phyloP scores from a whole-genome alignment of 1,284 basidiomycete genomes.

The Sporisorium scitamineum region DNA sequence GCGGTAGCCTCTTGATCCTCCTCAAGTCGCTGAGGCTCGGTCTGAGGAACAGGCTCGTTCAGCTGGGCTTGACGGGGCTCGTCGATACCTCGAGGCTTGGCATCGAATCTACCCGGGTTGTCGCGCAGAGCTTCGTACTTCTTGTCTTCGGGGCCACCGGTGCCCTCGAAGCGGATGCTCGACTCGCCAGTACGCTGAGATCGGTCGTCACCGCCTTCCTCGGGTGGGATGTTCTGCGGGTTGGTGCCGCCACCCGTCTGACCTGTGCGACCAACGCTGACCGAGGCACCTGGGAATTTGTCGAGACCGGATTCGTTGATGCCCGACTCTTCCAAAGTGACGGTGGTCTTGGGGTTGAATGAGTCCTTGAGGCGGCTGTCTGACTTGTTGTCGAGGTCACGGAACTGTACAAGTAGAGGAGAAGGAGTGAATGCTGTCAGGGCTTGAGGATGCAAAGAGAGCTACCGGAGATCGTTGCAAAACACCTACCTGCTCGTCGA shows the following conservation, averaged over 20 bases:
- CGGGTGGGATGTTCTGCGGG: slow-evolving; percentile 57
- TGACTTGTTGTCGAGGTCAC: slow-evolving; percentile 47
- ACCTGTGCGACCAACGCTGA: slow-evolving; percentile 52
- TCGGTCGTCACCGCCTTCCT: slow-evolving; percentile 56
- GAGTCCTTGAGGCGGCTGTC: slow-evolving; percentile 45
- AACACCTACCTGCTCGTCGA: slow-evolving; percentile 50
- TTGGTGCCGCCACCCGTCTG: slow-evolving; percentile 60
- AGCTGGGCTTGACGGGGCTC: slow-evolving; percentile 43
- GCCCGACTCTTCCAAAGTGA: slow-evolving; percentile 50
- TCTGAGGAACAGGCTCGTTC: slow-evolving; percentile 53
- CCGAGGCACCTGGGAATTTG: slow-evolving; percentile 50
- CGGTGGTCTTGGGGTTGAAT: slow-evolving; percentile 56
- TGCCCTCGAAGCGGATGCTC: slow-evolving; percentile 57
- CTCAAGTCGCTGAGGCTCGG: slow-evolving; percentile 55
- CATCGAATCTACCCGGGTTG: slow-evolving; percentile 56
- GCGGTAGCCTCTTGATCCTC: slow-evolving; percentile 50
- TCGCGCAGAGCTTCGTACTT: slow-evolving; percentile 49
- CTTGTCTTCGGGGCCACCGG: slow-evolving; percentile 58
- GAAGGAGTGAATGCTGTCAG: not conserved
- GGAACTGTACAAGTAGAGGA: slow-evolving; percentile 22
- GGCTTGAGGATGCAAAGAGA: not conserved
- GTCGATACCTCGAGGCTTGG: slow-evolving; percentile 41
- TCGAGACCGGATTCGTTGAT: slow-evolving; percentile 59
- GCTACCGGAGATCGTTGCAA: not conserved
- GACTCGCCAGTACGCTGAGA: slow-evolving; percentile 50